A percentile compares a stretch with the other conserved stretches of the same genome.
Evolutionary conservation across 2,329 filamentous ascomycete genomes (phyloP).

Genomic region (Beauveria rudraprayagi): DNA sequence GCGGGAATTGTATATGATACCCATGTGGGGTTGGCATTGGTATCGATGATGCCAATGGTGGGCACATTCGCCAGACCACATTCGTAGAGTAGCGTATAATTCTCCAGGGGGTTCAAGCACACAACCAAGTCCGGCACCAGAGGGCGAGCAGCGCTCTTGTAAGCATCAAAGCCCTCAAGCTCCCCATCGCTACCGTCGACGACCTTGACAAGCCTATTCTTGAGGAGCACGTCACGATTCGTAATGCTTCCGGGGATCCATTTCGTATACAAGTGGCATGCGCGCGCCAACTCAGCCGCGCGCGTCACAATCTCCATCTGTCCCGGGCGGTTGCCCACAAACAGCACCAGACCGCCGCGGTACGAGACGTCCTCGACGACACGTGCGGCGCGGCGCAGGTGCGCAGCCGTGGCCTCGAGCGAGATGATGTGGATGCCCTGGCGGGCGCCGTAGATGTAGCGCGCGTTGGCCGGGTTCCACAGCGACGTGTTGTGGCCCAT

Average conservation of each 20-base stretch:
- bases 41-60: slow-evolving; percentile 92
- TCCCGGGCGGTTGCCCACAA: slow-evolving; percentile 78
- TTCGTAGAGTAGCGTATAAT: slow-evolving; percentile 83
- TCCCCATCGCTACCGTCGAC: slow-evolving; percentile 65
- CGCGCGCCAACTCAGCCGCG: slow-evolving; percentile 68
- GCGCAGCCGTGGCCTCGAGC: slow-evolving; percentile 78
- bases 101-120: slow-evolving; percentile 87
- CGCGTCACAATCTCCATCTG: slow-evolving; percentile 75
- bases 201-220: slow-evolving; percentile 59
- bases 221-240: slow-evolving; percentile 85
- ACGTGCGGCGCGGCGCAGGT: slow-evolving; percentile 87
- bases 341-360: slow-evolving; percentile 76
- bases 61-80: slow-evolving; percentile 82
- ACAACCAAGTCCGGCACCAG: slow-evolving; percentile 85
- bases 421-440: slow-evolving; percentile 89
- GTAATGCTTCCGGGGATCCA: slow-evolving; percentile 92
- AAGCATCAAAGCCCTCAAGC: slow-evolving; percentile 54
- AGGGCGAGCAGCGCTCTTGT: slow-evolving; percentile 54
- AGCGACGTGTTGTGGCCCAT: slow-evolving; percentile 84
- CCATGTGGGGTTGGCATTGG: slow-evolving; percentile 83
- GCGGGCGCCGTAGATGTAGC: slow-evolving; percentile 88
- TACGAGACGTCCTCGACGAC: slow-evolving; percentile 82
- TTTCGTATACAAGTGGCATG: slow-evolving; percentile 82
- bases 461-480: slow-evolving; percentile 91
- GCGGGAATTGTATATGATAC: slow-evolving; percentile 95